Evolutionary conservation across 2,329 filamentous ascomycete species (phyloP).

Genomic region (Sphaerulina musiva): DNA sequence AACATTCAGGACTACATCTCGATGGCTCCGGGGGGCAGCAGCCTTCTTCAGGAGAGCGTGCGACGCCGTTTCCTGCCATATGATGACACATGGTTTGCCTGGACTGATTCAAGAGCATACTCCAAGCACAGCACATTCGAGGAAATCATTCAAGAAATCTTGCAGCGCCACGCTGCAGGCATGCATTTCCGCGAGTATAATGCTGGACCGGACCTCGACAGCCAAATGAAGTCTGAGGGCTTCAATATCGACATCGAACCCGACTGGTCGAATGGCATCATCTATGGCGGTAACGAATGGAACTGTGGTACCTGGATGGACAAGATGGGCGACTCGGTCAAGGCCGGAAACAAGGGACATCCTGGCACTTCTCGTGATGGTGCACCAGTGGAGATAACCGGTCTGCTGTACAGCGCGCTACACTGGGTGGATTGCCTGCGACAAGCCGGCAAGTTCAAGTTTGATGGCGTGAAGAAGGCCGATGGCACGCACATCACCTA

Average conservation of each 20-base stretch:
- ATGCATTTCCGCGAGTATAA: constrained; percentile 93
- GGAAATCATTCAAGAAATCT: constrained; percentile 85
- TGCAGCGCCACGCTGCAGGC: constrained; percentile 84
- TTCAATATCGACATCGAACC: constrained; percentile 89
- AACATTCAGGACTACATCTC: constrained; percentile 88
- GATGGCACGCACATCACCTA: constrained; percentile 56
- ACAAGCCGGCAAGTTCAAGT: constrained; percentile 62
- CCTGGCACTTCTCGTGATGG: constrained; percentile 96
- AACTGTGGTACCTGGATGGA: constrained; percentile 99
- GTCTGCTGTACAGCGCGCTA: constrained; percentile 83
- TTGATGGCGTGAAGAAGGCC: constrained; percentile 58
- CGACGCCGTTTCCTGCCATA: constrained; percentile 86
- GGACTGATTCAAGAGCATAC: constrained; percentile 76
- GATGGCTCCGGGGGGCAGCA: constrained; percentile 69
- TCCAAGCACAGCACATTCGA: constrained; percentile 74
- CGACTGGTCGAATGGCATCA: constrained; percentile 83
- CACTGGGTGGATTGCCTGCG: constrained; percentile 68
- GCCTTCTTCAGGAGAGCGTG: constrained; percentile 68
- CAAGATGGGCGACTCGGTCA: constrained; percentile 98
- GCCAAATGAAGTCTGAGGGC: constrained; percentile 85
- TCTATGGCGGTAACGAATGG: constrained; percentile 87
- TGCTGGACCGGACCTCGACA: constrained; percentile 78
- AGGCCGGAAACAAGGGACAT: constrained; percentile 83
- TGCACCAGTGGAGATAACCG: constrained; percentile 89
- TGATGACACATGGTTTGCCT: constrained; percentile 88